Base-by-base conservation (phyloP, 2,329 filamentous ascomycete genomes). In the Leptographium radiaticola region DNA sequence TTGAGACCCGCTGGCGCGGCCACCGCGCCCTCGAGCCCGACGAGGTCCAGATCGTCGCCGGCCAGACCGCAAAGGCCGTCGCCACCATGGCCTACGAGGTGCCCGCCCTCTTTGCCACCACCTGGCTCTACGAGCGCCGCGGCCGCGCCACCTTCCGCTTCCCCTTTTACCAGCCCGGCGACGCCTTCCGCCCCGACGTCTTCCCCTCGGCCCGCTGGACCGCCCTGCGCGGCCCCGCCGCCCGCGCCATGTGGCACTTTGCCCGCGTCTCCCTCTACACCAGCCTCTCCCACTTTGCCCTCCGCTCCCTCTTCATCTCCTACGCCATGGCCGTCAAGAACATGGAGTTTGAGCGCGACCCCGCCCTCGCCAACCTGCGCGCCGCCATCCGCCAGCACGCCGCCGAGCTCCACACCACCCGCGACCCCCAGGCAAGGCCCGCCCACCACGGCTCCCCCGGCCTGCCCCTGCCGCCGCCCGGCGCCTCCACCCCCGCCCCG, bases 21-120 rank as follows among this genome's bases (percentile, higher is more conserved):
- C 42, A 54, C 45, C 59, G 60, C 15, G 20, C 31, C 31, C 55
- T 62, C 33, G 55, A 55, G n/a, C 49, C 46, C 40, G 49, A 57
- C 2, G 61, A 62, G 55, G 47, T 54, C 3, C 58, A 61, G 49
- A 46, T 54, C 36, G 50, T 61, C 20, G 51, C 57, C n/a, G 38
- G 33, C 18, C 58, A 60, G 51, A 53, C 49, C 30, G 55, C 54
- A 47, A 54, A 56, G 38, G 39, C 53, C 31, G 47, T 55, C 12
- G 49, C 40, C 39, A 56, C 49, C 3, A 50, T 56, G 38, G 20
- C 56, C 6, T 51, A 55, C 43, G 56, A 57, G 33, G 30, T 56
- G 36, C 57, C 58, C 10, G n/a, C 49, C 4, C 45, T 56, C 16
- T 1, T 55, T 5, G 57, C 15, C 9, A 48, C 51, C 20, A 36